Percentiles rank a stretch among this genome's conserved stretches.
Conservation (phyloP, 2,329 filamentous ascomycete genomes). For the Aspergillus ruber region DNA sequence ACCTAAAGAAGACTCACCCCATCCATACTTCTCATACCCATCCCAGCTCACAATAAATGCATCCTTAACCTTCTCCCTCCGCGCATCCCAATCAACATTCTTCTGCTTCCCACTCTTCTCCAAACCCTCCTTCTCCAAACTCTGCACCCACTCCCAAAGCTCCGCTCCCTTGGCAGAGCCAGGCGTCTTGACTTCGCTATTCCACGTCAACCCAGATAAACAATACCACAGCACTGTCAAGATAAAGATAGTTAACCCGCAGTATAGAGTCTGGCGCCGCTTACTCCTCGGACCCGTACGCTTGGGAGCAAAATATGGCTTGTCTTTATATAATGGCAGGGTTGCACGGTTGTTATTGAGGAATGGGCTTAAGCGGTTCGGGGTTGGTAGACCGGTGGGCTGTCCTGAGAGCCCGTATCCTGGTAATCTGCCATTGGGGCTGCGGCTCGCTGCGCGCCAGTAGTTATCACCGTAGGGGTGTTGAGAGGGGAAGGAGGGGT, state of each 20-base stretch:
- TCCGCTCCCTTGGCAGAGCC: conserved; percentile 33
- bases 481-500: conserved; percentile 61
- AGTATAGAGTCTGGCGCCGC: conserved; percentile 56
- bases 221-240: conserved; percentile 62
- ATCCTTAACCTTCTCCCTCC: conserved; percentile 76
- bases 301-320: conserved; percentile 64
- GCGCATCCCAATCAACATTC: conserved; percentile 64
- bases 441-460: conserved; percentile 49
- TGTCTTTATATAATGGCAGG: conserved; percentile 98
- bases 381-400: conserved; percentile 38
- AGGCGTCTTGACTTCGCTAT: conserved; percentile 13
- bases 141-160: conserved; percentile 53
- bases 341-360: conserved; percentile 52
- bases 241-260: conserved; percentile 50
- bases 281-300: conserved; percentile 54
- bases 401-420: conserved; percentile 43
- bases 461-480: conserved; percentile 60
- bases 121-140: conserved; percentile 33
- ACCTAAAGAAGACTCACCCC: conserved; percentile 58
- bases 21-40: conserved; percentile 84
- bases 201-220: conserved; percentile 14
- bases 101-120: conserved; percentile 25
- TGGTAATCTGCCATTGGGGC: conserved; percentile 27
- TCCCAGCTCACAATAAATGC: conserved; percentile 90
- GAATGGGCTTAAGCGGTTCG: conserved; percentile 48